These are phyloP conservation scores for Phytopythium helicoides DNA, from an alignment of 352 stramenopile genomes.

Conservation along the genomic window DNA sequence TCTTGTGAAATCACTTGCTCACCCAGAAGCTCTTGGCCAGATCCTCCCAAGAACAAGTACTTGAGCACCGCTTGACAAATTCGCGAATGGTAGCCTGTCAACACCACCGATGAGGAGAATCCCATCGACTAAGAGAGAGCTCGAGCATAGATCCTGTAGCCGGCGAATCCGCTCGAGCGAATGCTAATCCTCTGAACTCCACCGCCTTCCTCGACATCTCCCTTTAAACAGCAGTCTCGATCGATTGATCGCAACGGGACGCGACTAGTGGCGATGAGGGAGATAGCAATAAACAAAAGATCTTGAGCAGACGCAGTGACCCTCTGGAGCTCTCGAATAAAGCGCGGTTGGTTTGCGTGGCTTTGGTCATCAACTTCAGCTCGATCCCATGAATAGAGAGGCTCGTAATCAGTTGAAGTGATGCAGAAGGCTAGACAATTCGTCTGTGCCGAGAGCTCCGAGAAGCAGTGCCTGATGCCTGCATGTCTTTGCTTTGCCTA, in stretches of 20 bases:
- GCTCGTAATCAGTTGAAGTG: no score
- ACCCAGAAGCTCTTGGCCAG: constrained; percentile 67
- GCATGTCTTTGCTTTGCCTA: constrained; percentile 4
- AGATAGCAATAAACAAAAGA: no score
- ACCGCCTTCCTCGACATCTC: constrained; percentile 51
- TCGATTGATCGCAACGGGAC: no score
- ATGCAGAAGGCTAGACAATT: no score
- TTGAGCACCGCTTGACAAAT: constrained; percentile 65
- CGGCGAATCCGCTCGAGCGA: constrained; percentile 49
- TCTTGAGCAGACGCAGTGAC: no score
- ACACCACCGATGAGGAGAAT: constrained; percentile 69
- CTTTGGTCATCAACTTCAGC: no score
- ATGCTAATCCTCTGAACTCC: constrained; percentile 53
- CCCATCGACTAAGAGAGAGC: constrained; percentile 26
- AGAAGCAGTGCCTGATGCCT: no score
- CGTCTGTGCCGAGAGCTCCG: no score
- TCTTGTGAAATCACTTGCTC: constrained; percentile 71
- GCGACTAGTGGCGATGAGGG: no score
- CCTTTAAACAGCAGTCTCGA: neutral
- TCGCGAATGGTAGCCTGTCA: constrained; percentile 65
- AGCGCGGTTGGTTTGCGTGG: no score
- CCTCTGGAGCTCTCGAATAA: no score
- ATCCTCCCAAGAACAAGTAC: constrained; percentile 70
- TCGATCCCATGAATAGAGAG: no score
- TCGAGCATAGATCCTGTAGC: constrained; percentile 48